Base-by-base conservation (phyloP, 139 green algal genomes). In the Yamagishiella unicocca region DNA sequence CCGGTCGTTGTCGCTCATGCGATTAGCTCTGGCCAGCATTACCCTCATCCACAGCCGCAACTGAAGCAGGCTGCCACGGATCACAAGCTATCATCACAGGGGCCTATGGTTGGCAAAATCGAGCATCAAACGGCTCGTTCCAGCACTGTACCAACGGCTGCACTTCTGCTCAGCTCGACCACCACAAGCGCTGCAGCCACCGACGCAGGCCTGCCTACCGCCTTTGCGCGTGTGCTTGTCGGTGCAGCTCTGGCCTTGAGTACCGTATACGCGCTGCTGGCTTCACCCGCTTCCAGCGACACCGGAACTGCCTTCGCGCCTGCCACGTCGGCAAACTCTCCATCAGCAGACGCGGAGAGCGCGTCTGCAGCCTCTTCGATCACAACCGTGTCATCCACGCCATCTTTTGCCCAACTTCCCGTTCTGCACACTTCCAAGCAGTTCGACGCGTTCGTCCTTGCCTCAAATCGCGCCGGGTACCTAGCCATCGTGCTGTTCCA, bases 401-500 rank as follows among this genome's bases (percentile, higher is more conserved):
- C 74, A 40, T 54, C 35, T 17, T 22, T 24, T 35, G 7, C 31
- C 24, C 6, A 19, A 22, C 8, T 73, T 0, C n/a, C 46, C 55
- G 6, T 84, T 24, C 78, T 85, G 7, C 78, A 61, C 40, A 75
- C 38, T 0, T 40, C 55, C 0, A 40, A 75, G 1, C 55, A 85
- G 29, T 85, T 85, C n/a, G 78, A 85, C 38, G 33, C 55, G 0
- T 85, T 85, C 42, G 29, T 85, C 12, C 10, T 62, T 4, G 58
- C 78, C n/a, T 37, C 78, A 0, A 85, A 85, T 61, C n/a, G 40
- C 22, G 78, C 78, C 27, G 78, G 78, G 1, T 85, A 85, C 61
- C 78, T 85, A 2, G 58, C 42, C 53, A 55, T 85, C 29, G 78
- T 85, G 61, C 58, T 85, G 2, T 85, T 73, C 38, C 55, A 73